phyloP scores from a whole-genome alignment of 2,329 filamentous ascomycete genomes.

The Pseudogymnoascus sp. region DNA sequence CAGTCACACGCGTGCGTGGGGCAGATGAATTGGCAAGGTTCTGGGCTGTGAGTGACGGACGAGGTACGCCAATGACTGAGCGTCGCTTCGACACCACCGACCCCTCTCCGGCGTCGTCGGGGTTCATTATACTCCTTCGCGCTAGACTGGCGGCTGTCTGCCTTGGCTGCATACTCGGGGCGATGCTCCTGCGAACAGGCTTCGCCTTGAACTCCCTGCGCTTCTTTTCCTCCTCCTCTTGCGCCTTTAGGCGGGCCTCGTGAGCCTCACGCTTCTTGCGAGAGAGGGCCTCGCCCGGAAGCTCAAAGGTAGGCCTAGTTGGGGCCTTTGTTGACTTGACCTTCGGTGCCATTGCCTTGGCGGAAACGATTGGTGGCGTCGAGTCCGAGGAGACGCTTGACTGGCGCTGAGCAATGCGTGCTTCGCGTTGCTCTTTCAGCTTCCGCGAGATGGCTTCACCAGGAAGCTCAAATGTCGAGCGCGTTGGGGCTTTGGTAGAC shows the following conservation, averaged over 20 bases:
- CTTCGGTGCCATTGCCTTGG: constrained; percentile 37
- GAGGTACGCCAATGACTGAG: constrained; percentile 29
- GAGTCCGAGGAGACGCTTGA: constrained; percentile 28
- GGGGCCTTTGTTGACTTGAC: constrained; percentile 47
- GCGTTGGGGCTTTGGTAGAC: constrained; percentile 49
- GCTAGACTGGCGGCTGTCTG: constrained; percentile 54
- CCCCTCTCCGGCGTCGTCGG: constrained; percentile 18
- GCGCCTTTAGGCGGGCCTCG: constrained; percentile 47
- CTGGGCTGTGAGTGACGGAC: constrained; percentile 31
- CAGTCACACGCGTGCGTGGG: constrained; percentile 24
- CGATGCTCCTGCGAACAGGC: constrained; percentile 44
- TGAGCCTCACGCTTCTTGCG: constrained; percentile 46
- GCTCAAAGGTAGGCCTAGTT: constrained; percentile 52
- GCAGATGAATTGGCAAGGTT: constrained; percentile 29
- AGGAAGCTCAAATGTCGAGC: constrained; percentile 55
- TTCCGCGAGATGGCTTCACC: constrained; percentile 55
- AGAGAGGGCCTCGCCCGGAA: constrained; percentile 55
- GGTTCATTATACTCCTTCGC: constrained; percentile 36
- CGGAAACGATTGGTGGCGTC: constrained; percentile 32
- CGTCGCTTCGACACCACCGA: constrained; percentile 25
- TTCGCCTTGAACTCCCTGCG: constrained; percentile 59
- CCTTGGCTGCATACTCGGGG: constrained; percentile 38
- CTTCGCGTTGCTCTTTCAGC: constrained; percentile 53
- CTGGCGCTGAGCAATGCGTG: constrained; percentile 40
- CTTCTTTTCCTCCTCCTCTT: constrained; percentile 55